Evolutionary conservation across 1,284 basidiomycete genomes (phyloP).

Genomic region (Heliocybe sulcata): DNA sequence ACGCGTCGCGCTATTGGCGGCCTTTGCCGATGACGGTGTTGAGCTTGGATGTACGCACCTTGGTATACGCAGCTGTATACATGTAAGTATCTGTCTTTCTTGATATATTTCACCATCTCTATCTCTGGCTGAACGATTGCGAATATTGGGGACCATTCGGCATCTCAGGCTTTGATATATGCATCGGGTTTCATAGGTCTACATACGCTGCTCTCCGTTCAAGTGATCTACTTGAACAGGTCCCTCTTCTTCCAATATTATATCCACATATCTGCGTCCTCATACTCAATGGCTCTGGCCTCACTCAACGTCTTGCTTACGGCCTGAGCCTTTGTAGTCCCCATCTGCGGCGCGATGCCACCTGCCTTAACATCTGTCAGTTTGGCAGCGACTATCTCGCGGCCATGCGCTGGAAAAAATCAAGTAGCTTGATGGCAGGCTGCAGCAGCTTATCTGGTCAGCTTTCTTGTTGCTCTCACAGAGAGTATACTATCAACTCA

Average conservation of each 20-base stretch:
- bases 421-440: constrained; percentile 13
- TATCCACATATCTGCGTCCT: constrained; percentile 10
- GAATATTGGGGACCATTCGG: too few relatives aligned
- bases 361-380: constrained; percentile 7
- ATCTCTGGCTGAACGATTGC: too few relatives aligned
- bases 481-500: constrained; percentile 5
- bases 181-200: too few relatives aligned
- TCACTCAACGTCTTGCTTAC: constrained; percentile 7
- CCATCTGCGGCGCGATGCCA: constrained; percentile 7
- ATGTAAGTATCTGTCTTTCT: too few relatives aligned
- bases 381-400: background rate
- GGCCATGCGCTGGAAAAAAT: constrained; percentile 6
- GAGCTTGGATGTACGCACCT: too few relatives aligned
- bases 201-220: too few relatives aligned
- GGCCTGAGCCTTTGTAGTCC: constrained; percentile 5
- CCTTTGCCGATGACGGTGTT: too few relatives aligned
- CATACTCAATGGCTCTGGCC: constrained; percentile 5
- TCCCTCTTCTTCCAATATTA: constrained; percentile 9
- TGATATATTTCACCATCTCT: too few relatives aligned
- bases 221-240: constrained; percentile 6
- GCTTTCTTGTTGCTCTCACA: background rate
- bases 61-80: too few relatives aligned
- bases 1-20: too few relatives aligned
- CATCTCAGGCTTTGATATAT: too few relatives aligned
- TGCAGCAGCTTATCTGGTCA: background rate